These are phyloP conservation scores for Micractinium conductrix DNA, from an alignment of 139 green algal genomes.

Conservation along the genomic window DNA sequence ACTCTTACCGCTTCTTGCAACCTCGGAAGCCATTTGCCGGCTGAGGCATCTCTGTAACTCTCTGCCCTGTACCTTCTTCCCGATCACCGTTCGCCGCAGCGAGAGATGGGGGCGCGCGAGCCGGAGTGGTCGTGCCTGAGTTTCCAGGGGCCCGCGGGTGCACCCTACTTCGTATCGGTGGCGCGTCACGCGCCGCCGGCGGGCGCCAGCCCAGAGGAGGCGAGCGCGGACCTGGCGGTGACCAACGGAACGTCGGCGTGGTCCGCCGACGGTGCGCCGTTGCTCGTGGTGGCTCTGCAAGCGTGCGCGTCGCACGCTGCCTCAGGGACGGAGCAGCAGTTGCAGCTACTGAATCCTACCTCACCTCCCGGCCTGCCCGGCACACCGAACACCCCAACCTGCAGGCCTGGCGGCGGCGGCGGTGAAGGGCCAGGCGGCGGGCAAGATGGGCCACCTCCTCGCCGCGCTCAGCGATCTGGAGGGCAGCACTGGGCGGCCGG, in stretches of 20 bases:
- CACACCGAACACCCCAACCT: no score
- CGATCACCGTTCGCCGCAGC: no score
- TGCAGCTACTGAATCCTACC: no score
- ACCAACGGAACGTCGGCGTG: conserved; percentile 1
- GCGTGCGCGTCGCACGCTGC: not conserved
- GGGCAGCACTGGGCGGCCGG: no score
- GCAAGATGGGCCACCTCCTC: conserved; percentile 6
- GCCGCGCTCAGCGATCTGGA: conserved; percentile 18
- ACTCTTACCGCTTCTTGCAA: no score
- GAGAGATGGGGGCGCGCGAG: no score
- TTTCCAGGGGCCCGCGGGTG: not conserved
- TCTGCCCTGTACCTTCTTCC: no score
- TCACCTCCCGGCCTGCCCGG: not conserved
- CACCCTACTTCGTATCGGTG: not conserved
- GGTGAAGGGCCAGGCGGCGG: not conserved
- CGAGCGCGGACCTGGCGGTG: conserved; percentile 3
- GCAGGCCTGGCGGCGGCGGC: not conserved
- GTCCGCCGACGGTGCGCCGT: not conserved
- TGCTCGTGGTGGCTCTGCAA: not conserved
- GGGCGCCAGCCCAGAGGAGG: not conserved
- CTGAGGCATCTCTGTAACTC: no score
- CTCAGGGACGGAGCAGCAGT: no score
- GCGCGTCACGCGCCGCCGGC: not conserved
- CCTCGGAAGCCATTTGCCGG: no score
- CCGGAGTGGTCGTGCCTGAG: no score